Evolutionary conservation across 768 basidiomycete genomes (phyloP).

Genomic region (Xerocomellus dryophilus): DNA sequence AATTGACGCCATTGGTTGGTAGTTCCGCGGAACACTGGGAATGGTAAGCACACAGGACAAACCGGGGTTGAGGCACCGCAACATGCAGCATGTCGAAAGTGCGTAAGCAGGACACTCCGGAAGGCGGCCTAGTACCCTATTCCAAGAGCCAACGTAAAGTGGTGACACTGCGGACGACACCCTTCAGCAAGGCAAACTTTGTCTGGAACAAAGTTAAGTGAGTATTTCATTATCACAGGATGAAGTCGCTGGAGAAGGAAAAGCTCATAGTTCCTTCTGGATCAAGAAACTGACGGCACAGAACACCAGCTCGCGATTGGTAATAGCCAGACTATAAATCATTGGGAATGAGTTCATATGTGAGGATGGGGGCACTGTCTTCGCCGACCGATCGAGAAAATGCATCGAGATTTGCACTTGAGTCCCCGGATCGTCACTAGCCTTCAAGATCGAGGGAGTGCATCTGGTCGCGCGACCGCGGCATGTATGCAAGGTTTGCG

Average conservation of each 20-base stretch:
- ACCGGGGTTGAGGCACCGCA: constrained; percentile 15
- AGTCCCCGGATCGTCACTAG: constrained; percentile 13
- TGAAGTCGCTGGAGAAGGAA: constrained; percentile 9
- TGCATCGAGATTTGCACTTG: constrained; percentile 21
- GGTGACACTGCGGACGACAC: constrained; percentile 7
- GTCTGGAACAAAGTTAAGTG: background rate
- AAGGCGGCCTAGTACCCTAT: constrained; percentile 5
- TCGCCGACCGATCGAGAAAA: constrained; percentile 19
- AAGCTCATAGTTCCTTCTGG: background rate
- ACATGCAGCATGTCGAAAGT: constrained; percentile 9
- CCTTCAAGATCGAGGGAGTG: constrained; percentile 5
- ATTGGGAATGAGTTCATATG: constrained; percentile 17
- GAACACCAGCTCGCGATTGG: constrained; percentile 2
- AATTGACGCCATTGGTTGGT: constrained; percentile 3
- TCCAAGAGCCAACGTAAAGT: constrained; percentile 12
- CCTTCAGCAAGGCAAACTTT: background rate
- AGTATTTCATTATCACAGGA: constrained; percentile 14
- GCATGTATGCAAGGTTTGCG: constrained; percentile 15
- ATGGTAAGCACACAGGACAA: background rate
- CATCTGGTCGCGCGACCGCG: constrained; percentile 4
- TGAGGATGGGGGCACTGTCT: constrained; percentile 5
- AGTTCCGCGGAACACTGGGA: constrained; percentile 18
- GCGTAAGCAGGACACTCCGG: constrained; percentile 12
- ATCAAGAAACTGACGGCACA: background rate
- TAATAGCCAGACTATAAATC: constrained; percentile 2